Evolutionary conservation across 441 rosid species (phyloP).

Genomic region (Euphorbia celastroides): DNA sequence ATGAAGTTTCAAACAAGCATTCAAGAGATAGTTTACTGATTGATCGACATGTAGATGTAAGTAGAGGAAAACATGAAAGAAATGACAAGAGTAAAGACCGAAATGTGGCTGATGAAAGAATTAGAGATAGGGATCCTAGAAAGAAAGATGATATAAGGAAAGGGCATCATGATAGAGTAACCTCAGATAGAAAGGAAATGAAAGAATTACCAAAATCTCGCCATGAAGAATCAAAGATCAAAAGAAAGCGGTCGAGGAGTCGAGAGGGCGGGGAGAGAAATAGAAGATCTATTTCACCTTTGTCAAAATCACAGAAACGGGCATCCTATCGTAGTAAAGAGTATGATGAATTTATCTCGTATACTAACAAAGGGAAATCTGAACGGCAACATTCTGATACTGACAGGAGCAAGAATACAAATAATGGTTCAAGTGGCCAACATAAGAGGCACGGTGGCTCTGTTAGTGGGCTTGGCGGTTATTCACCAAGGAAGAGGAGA

Average conservation of each 20-base stretch:
- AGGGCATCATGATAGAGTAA: conserved; percentile 32
- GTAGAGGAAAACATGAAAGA: conserved; percentile 36
- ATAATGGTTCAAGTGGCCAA: conserved; percentile 49
- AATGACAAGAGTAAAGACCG: conserved; percentile 44
- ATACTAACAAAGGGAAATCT: conserved; percentile 40
- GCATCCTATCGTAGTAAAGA: conserved; percentile 38
- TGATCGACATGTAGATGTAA: conserved; percentile 35
- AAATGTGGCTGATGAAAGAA: conserved; percentile 36
- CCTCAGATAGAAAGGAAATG: conserved; percentile 40
- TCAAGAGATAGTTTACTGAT: conserved; percentile 39
- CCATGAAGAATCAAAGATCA: conserved; percentile 38
- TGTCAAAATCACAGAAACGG: conserved; percentile 43
- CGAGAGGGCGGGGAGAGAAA: conserved; percentile 46
- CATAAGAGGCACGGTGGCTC: conserved; percentile 43
- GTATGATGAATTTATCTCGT: conserved; percentile 35
- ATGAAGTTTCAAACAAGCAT: conserved; percentile 37
- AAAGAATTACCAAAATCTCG: conserved; percentile 46
- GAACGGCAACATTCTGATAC: conserved; percentile 42
- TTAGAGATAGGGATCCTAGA: conserved; percentile 31
- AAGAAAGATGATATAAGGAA: conserved; percentile 46
- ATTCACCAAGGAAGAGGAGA: conserved; percentile 88
- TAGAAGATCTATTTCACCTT: conserved; percentile 48
- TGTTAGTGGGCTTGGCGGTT: conserved; percentile 83
- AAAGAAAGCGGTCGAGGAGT: conserved; percentile 70
- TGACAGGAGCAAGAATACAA: conserved; percentile 31